Conservation (phyloP, 2,329 filamentous ascomycete species). For the Cladophialophora chaetospira region DNA sequence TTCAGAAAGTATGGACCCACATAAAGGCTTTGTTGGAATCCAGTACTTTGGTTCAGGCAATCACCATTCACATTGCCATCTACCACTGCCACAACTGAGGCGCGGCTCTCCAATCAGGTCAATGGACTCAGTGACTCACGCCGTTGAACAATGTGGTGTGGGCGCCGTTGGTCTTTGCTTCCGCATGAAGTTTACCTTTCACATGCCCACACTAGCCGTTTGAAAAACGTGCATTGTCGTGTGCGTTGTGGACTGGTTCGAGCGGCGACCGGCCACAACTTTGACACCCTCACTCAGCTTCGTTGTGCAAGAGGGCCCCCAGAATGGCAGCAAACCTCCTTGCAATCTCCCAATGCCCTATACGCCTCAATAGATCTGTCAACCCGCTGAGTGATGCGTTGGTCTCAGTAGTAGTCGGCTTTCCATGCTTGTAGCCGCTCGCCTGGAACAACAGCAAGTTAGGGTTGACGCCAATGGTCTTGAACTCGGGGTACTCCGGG, state of each 20-base stretch:
- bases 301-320: constrained; percentile 26
- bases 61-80: background rate
- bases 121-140: background rate
- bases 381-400: constrained; percentile 34
- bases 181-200: background rate
- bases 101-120: background rate
- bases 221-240: too few relatives aligned
- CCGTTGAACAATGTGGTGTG: background rate
- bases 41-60: background rate
- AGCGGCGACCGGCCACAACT: background rate
- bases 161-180: background rate
- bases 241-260: too few relatives aligned
- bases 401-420: constrained; percentile 30
- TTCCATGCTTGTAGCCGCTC: constrained; percentile 29
- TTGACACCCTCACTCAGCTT: constrained; percentile 8
- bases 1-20: background rate
- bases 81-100: background rate
- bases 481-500: constrained; percentile 35
- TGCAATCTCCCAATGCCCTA: constrained; percentile 37
- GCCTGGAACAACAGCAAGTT: constrained; percentile 27
- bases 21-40: background rate
- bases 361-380: constrained; percentile 34
- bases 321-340: constrained; percentile 34
- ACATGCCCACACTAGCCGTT: too few relatives aligned
- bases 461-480: constrained; percentile 31